Evolutionary conservation across 352 stramenopile species (phyloP).

Genomic region (Globisporangium uncinulatum): DNA sequence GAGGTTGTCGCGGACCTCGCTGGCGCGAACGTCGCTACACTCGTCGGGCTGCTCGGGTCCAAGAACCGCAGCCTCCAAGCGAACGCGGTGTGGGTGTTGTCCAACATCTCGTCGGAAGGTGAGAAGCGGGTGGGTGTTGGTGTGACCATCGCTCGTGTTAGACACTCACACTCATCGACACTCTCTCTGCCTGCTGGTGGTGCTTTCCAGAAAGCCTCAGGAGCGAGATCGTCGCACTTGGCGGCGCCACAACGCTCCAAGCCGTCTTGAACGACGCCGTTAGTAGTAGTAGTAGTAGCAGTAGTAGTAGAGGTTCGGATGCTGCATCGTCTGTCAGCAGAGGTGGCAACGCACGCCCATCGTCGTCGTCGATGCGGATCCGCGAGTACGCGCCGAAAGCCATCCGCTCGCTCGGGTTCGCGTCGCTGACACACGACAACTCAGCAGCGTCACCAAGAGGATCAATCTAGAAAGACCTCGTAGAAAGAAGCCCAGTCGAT

Average conservation of each 20-base stretch:
- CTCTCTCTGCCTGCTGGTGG: neutral
- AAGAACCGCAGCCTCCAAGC: slow-evolving; percentile 54
- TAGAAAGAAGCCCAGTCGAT: no score
- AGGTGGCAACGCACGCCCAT: slow-evolving; percentile 15
- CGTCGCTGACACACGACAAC: slow-evolving; percentile 19
- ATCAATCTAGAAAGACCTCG: no score
- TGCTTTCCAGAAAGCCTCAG: slow-evolving; percentile 38
- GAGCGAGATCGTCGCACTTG: slow-evolving; percentile 37
- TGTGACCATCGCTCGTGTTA: no score
- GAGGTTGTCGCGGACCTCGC: slow-evolving; percentile 26
- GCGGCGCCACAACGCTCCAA: slow-evolving; percentile 53
- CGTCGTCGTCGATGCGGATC: slow-evolving; percentile 67
- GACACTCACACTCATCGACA: neutral
- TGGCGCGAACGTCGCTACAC: slow-evolving; percentile 20
- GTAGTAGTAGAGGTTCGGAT: neutral
- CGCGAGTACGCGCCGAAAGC: slow-evolving; percentile 73
- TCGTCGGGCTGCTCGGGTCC: slow-evolving; percentile 44
- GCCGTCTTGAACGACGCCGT: slow-evolving; percentile 54
- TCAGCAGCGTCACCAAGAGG: no score
- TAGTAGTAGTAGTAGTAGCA: neutral
- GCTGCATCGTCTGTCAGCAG: neutral
- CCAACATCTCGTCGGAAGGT: slow-evolving; percentile 67
- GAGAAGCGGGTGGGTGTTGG: neutral
- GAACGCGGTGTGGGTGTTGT: slow-evolving; percentile 73
- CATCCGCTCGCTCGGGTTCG: slow-evolving; percentile 63